Evolutionary conservation across 495 filamentous ascomycete genomes (phyloP).

Genomic region (Chlorociboria aeruginascens): DNA sequence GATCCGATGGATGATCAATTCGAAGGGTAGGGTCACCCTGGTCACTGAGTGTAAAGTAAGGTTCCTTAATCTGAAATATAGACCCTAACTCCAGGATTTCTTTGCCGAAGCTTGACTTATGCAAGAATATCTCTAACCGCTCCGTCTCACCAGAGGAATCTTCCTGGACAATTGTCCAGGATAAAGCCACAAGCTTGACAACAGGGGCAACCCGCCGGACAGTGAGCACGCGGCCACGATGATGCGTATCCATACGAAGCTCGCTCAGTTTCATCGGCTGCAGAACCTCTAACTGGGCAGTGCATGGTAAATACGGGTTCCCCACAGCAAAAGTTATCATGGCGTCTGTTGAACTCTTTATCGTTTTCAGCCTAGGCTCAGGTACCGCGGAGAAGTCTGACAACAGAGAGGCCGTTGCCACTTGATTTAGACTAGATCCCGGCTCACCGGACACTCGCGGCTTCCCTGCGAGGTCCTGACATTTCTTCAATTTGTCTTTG

Average conservation of each 20-base stretch:
- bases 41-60: slow-evolving; percentile 31
- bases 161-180: slow-evolving; percentile 38
- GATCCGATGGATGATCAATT: slow-evolving; percentile 41
- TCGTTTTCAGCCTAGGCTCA: neutral
- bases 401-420: slow-evolving; percentile 22
- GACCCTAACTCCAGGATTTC: slow-evolving; percentile 22
- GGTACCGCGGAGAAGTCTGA: slow-evolving; percentile 18
- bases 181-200: slow-evolving; percentile 28
- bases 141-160: slow-evolving; percentile 28
- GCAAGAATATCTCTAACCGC: slow-evolving; percentile 23
- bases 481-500: slow-evolving; percentile 18
- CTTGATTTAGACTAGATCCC: slow-evolving; percentile 15
- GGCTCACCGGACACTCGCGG: slow-evolving; percentile 17
- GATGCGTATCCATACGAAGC: slow-evolving; percentile 37
- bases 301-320: slow-evolving; percentile 25
- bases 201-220: slow-evolving; percentile 29
- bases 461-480: slow-evolving; percentile 16
- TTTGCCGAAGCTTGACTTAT: slow-evolving; percentile 18
- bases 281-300: slow-evolving; percentile 16
- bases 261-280: slow-evolving; percentile 21
- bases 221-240: slow-evolving; percentile 32
- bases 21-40: slow-evolving; percentile 30
- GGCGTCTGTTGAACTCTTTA: neutral
- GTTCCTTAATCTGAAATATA: slow-evolving; percentile 38
- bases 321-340: slow-evolving; percentile 21